Base-by-base conservation (phyloP, 371 early-diverging fungal genomes). In the Blakeslea trispora region DNA sequence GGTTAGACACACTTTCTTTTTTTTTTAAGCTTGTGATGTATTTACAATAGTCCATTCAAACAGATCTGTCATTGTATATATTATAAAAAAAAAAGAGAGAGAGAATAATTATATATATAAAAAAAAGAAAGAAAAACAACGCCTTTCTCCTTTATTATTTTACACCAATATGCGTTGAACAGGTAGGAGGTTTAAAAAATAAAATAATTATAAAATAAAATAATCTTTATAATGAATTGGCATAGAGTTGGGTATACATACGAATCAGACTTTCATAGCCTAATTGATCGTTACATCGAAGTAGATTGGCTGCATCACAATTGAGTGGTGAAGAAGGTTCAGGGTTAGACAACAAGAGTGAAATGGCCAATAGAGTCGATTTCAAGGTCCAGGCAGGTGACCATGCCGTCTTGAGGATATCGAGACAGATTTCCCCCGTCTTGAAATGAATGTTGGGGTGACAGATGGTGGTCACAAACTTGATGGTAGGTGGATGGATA, bases 251-350 rank as follows among this genome's bases (percentile, higher is more conserved):
- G 17, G 93, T 93, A 77, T 95, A 95, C 93, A 95, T 91, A 45
- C 72, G 63, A 9, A 94, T 86, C 46, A 97, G 70, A 19, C 91
- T 92, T 64, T 89, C 81, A 77, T 97, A 97, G 5, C 91, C 97
- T 14, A 93, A 54, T 18, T 59, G 67, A 64, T 97, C 97, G 24
- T 91, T 89, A 55, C 91, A 91, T 50, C 95, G 77, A 57, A 96
- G 64, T 19, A 97, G 76, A 62, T 95, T 95, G 8, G 95, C 97
- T 49, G 94, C 96, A 69, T 97, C 96, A 67, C 94, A 92, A 68
- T 97, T 97, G 22, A 97, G 77, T 8, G 98, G 98, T 52, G 91
- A 91, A 63, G 81, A 81, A 32, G 93, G 91, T 59, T 90, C 91
- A 17, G 93, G 93, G 52, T 87, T 82, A 18, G 81, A 81, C 9